Evolutionary conservation across 805 yeast species (phyloP).

Genomic region (Schwanniomyces pseudopolymorphus): DNA sequence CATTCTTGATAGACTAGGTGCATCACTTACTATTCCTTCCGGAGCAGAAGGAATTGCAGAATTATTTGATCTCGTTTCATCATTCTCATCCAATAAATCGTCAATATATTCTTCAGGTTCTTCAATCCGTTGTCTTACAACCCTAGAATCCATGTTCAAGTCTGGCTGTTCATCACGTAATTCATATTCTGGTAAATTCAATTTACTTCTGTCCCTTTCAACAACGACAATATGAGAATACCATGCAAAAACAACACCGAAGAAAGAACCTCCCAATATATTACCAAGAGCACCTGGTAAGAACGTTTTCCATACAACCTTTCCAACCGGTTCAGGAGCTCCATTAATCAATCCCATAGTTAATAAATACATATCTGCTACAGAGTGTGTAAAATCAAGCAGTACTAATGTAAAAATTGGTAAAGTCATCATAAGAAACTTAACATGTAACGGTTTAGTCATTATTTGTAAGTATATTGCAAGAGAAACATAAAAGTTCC

Average conservation of each 20-base stretch:
- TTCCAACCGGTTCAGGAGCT: constrained; percentile 61
- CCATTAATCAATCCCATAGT: constrained; percentile 69
- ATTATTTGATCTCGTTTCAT: neutral
- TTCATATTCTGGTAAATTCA: constrained; percentile 67
- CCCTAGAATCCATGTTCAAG: constrained; percentile 74
- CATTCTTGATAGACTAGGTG: neutral
- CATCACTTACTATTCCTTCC: neutral
- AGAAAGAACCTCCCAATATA: constrained; percentile 72
- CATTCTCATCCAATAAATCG: neutral
- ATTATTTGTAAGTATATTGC: constrained; percentile 76
- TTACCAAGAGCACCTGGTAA: constrained; percentile 76
- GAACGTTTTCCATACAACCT: constrained; percentile 69
- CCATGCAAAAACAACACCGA: constrained; percentile 66
- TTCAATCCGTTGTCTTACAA: constrained; percentile 46
- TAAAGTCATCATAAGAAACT: constrained; percentile 56
- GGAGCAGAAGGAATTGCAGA: neutral
- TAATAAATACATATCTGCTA: constrained; percentile 76
- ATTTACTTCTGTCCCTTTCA: constrained; percentile 61
- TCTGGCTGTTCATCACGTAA: constrained; percentile 81
- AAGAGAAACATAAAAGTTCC: constrained; percentile 73
- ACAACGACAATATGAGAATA: constrained; percentile 71
- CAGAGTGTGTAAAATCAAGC: constrained; percentile 75
- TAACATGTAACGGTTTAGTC: constrained; percentile 80
- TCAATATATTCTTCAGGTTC: neutral
- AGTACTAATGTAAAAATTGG: constrained; percentile 80